Evolutionary conservation across 1,284 basidiomycete species (phyloP).

Genomic region (Leccinum brunneo-olivaceum): DNA sequence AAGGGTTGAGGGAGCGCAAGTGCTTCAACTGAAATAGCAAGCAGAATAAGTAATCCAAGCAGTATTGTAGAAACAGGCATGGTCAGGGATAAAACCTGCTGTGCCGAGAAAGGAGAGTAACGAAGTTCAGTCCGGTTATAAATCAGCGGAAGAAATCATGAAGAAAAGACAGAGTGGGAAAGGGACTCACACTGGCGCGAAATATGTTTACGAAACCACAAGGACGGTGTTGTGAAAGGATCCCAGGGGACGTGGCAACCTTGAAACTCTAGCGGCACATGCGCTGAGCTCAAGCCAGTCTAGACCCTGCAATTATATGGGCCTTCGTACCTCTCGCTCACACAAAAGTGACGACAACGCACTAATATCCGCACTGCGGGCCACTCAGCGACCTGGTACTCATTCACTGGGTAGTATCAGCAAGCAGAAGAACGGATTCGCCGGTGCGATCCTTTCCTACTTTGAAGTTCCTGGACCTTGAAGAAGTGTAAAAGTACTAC

Average conservation of each 20-base stretch:
- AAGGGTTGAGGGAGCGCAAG: slow-evolving; percentile 10
- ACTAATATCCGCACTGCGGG: too few relatives aligned
- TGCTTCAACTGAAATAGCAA: slow-evolving; percentile 10
- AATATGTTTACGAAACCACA: slow-evolving; percentile 8
- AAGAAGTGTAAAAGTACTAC: too few relatives aligned
- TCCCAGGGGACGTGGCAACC: slow-evolving; percentile 2
- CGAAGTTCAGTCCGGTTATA: slow-evolving; percentile 7
- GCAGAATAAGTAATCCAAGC: slow-evolving; percentile 12
- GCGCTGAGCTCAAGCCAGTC: not conserved
- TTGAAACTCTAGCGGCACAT: not conserved
- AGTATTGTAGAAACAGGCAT: slow-evolving; percentile 11
- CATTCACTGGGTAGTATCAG: too few relatives aligned
- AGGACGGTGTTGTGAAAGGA: not conserved
- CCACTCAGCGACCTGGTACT: too few relatives aligned
- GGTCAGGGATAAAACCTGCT: slow-evolving; percentile 3
- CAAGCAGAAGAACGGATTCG: too few relatives aligned
- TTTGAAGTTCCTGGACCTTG: too few relatives aligned
- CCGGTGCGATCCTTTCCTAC: too few relatives aligned
- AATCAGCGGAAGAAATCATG: slow-evolving; percentile 4
- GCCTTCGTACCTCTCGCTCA: not conserved
- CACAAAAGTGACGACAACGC: not conserved
- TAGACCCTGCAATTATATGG: not conserved
- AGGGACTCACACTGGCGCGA: slow-evolving; percentile 1
- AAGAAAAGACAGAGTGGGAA: not conserved
- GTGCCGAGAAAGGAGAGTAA: slow-evolving; percentile 3